Evolutionary conservation across 352 stramenopile species (phyloP).

Genomic region (Globisporangium cystogenes): DNA sequence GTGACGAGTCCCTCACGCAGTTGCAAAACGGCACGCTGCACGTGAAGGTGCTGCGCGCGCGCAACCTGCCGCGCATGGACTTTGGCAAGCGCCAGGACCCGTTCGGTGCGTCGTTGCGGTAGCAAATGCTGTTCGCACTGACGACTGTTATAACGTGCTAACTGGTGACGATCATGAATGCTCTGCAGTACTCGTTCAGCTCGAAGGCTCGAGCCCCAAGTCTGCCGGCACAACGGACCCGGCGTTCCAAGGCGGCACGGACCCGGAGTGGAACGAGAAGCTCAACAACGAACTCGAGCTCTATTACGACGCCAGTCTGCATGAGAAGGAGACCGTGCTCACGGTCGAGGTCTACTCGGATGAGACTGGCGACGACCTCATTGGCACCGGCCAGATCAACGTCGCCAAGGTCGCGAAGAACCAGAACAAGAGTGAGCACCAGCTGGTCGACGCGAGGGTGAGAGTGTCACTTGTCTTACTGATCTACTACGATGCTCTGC

Average conservation of each 20-base stretch:
- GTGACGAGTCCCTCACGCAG: neutral
- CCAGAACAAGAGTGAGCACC: constrained; percentile 22
- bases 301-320: constrained; percentile 57
- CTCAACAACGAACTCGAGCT: constrained; percentile 81
- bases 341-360: constrained; percentile 71
- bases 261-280: constrained; percentile 58
- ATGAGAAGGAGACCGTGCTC: constrained; percentile 39
- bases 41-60: constrained; percentile 56
- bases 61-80: constrained; percentile 67
- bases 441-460: no score
- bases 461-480: neutral
- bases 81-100: constrained; percentile 80
- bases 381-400: constrained; percentile 65
- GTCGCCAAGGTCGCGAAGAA: constrained; percentile 31
- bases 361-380: constrained; percentile 65
- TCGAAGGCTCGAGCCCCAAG: constrained; percentile 61
- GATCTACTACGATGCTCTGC: neutral
- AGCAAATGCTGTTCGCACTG: neutral
- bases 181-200: constrained; percentile 52
- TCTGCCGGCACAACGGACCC: constrained; percentile 62
- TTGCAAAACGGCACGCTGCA: constrained; percentile 66
- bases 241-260: constrained; percentile 47
- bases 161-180: neutral
- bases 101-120: constrained; percentile 29
- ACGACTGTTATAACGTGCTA: no score